These are phyloP conservation scores for Exophiala oligosperma DNA, from an alignment of 2,329 filamentous ascomycete species.

Conservation along the genomic window DNA sequence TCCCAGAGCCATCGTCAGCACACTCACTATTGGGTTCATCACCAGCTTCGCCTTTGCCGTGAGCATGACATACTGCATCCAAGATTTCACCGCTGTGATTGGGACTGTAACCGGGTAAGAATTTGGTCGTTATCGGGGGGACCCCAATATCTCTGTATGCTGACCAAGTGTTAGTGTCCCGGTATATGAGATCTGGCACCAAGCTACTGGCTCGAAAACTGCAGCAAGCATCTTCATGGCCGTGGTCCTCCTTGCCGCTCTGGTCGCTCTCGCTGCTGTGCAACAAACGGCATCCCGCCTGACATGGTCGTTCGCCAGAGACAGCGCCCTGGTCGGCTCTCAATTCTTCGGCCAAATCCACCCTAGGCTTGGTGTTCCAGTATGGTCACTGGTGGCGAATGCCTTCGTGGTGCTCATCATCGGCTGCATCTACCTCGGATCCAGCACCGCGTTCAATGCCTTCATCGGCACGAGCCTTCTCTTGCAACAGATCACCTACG, in stretches of 20 bases:
- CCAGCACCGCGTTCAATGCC: constrained; percentile 29
- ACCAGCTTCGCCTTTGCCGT: constrained; percentile 28
- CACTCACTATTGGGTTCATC: constrained; percentile 36
- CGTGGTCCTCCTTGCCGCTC: not conserved
- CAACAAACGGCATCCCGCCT: constrained; percentile 24
- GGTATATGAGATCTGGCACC: constrained; percentile 22
- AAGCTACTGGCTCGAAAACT: constrained; percentile 17
- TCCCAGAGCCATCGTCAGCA: constrained; percentile 35
- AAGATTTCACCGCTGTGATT: constrained; percentile 13
- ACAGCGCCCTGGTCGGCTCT: constrained; percentile 24
- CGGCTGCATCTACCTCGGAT: constrained; percentile 19
- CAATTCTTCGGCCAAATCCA: constrained; percentile 19
- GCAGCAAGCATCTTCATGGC: constrained; percentile 21
- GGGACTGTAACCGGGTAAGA: not conserved
- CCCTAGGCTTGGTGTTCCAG: constrained; percentile 16
- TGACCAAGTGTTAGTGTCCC: constrained; percentile 4
- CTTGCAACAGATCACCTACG: constrained; percentile 26
- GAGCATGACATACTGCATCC: constrained; percentile 21
- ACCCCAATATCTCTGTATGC: not conserved
- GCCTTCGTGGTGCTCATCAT: constrained; percentile 18
- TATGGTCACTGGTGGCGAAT: constrained; percentile 28
- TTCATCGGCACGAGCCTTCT: constrained; percentile 30
- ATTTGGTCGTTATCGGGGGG: too few species aligned
- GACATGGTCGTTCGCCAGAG: constrained; percentile 33
- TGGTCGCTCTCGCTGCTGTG: constrained; percentile 5